phyloP scores from a whole-genome alignment of 2,329 filamentous ascomycete species.

The Teratosphaeriaceae sp. region DNA sequence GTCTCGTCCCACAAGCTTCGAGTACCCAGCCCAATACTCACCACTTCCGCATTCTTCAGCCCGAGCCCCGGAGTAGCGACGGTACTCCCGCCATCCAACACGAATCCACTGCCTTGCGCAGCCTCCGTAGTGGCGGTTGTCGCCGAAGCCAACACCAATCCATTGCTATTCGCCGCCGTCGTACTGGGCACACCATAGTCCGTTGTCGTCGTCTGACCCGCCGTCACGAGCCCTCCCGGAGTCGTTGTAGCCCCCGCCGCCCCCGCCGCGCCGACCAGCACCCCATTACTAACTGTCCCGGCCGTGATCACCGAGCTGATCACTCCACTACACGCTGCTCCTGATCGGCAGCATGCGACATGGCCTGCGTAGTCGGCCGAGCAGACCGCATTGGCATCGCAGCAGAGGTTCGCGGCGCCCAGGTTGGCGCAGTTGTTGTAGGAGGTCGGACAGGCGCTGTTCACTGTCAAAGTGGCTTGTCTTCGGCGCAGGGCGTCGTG shows the following conservation, averaged over 20 bases:
- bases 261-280: constrained; percentile 18
- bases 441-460: constrained; percentile 44
- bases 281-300: constrained; percentile 24
- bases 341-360: constrained; percentile 55
- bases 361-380: constrained; percentile 50
- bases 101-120: constrained; percentile 20
- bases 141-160: constrained; percentile 18
- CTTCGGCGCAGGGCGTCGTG: constrained; percentile 27
- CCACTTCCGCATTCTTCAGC: constrained; percentile 21
- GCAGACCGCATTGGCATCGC: constrained; percentile 47
- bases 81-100: constrained; percentile 24
- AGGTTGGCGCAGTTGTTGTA: constrained; percentile 49
- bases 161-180: constrained; percentile 11
- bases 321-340: constrained; percentile 52
- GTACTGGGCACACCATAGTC: constrained; percentile 8
- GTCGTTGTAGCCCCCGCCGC: constrained; percentile 14
- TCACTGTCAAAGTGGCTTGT: constrained; percentile 17
- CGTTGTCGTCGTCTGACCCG: constrained; percentile 10
- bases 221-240: constrained; percentile 11
- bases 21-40: constrained; percentile 16
- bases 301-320: constrained; percentile 34
- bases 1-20: background rate
- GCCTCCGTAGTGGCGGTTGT: constrained; percentile 6
- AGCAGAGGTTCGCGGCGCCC: constrained; percentile 50
- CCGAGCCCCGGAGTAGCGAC: constrained; percentile 28